phyloP scores from a whole-genome alignment of 2,329 filamentous ascomycete genomes.

The Polytolypa hystricis region DNA sequence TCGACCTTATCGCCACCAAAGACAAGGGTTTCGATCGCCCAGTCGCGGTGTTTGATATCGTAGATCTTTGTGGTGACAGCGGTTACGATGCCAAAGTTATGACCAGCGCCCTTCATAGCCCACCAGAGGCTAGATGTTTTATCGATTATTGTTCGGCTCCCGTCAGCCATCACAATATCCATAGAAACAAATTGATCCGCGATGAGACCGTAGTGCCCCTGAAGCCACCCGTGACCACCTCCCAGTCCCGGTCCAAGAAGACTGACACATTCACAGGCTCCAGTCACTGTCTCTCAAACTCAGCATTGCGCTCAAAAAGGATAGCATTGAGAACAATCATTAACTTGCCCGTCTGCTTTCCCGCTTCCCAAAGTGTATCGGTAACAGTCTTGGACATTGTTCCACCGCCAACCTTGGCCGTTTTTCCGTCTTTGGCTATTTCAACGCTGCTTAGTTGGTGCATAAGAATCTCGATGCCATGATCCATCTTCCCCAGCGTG shows the following conservation, averaged over 20 bases:
- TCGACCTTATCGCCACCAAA: slow-evolving; percentile 42
- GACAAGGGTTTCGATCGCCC: slow-evolving; percentile 33
- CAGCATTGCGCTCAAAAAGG: too few species aligned
- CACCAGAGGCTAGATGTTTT: slow-evolving; percentile 43
- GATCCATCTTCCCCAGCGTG: slow-evolving; percentile 38
- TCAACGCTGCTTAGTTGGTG: slow-evolving; percentile 34
- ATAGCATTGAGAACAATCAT: neutral
- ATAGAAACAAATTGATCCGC: slow-evolving; percentile 43
- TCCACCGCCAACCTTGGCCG: slow-evolving; percentile 41
- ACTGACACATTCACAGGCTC: slow-evolving; percentile 43
- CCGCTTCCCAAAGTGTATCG: slow-evolving; percentile 39
- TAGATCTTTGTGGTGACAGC: slow-evolving; percentile 39
- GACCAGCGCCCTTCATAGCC: slow-evolving; percentile 46
- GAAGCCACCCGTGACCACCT: slow-evolving; percentile 46
- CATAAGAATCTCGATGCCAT: slow-evolving; percentile 43
- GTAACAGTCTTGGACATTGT: slow-evolving; percentile 36
- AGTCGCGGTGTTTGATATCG: slow-evolving; percentile 26
- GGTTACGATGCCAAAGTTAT: slow-evolving; percentile 49
- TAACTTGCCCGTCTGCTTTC: slow-evolving; percentile 40
- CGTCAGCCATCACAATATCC: slow-evolving; percentile 43
- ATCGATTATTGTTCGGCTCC: slow-evolving; percentile 30
- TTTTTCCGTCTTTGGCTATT: slow-evolving; percentile 33
- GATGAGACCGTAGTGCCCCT: slow-evolving; percentile 44
- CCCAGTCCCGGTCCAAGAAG: slow-evolving; percentile 42
- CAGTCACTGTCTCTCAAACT: slow-evolving; percentile 28